Evolutionary conservation across 352 stramenopile genomes (phyloP), one percentile per base, ranked within the genome.

Genomic region (Phytophthora constricta): DNA sequence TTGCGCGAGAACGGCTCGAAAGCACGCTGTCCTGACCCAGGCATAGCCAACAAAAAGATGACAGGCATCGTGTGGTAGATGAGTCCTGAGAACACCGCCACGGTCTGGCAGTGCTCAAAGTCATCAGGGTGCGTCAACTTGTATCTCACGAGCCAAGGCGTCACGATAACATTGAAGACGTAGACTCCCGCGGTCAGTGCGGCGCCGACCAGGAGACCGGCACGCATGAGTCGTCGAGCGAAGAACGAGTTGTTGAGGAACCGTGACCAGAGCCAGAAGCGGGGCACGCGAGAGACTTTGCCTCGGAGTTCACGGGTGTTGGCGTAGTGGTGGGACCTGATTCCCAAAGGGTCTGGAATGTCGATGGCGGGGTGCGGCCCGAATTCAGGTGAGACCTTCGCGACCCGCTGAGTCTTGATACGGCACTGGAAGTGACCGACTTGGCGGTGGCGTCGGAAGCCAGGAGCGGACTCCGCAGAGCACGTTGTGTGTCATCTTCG

Each of bases 191-290:
- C 53, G 9, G 69, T 54, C 51, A 90, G 78, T 27, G 77, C 67
- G 20, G 59, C 37, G 8, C 66, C 70, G 14, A 92, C 33, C 39
- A 69, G 26, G n/a, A 74, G 25, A 2, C 83, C 77, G 7, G 79
- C 62, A 23, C 68, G 69, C 48, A 92, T 50, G 27, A 93, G 55
- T 0, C 83, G 80, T 26, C 68, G 70, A 27, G 85, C 83, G 42
- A 93, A 93, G 71, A 90, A 93, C 33, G 83, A 93, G 60, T 92
- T 93, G 55, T 85, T 68, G n/a, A 78, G 63, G 64, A 77, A 88
- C 65, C 75, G 68, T 25, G 74, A 78, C 60, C 63, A 77, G 34
- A 90, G 65, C 53, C 82, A 87, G 33, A 76, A 68, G n/a, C 65
- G 62, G 27, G 80, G 82, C 53, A 89, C 76, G 5, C 53, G 50